Evolutionary conservation across 164 flowering plant species (phyloP).

Genomic region (Brasenia schreberi): DNA sequence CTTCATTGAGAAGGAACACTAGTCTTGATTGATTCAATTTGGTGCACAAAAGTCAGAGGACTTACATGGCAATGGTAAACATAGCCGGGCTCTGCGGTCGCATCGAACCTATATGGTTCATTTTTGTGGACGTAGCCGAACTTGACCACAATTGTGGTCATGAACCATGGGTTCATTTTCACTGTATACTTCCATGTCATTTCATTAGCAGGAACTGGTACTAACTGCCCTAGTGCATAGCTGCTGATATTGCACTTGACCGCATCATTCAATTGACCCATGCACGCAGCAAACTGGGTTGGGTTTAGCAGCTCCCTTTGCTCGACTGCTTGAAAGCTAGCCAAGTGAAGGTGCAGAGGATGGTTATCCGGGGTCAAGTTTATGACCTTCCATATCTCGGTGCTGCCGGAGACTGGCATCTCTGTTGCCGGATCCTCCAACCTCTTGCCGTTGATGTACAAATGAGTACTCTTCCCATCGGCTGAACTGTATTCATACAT

Average conservation of each 20-base stretch:
- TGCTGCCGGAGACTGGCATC: conserved; percentile 45
- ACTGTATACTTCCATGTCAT: conserved; percentile 2
- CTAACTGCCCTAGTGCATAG: neutral
- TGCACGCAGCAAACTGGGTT: neutral
- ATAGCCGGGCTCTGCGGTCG: neutral
- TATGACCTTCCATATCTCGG: conserved; percentile 77
- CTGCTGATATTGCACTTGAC: neutral
- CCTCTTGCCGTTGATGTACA: conserved; percentile 50
- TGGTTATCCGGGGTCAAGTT: conserved; percentile 88
- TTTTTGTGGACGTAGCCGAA: neutral
- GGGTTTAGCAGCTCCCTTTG: neutral
- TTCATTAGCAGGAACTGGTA: neutral
- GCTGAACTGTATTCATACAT: conserved; percentile 68
- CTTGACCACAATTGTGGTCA: neutral
- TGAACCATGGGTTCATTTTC: neutral
- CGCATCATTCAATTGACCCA: neutral
- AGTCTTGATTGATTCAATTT: neutral
- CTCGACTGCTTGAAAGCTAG: neutral
- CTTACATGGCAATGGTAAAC: neutral
- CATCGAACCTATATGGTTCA: neutral
- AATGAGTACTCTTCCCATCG: conserved; percentile 56
- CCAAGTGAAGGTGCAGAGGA: neutral
- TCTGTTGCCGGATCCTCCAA: conserved; percentile 67
- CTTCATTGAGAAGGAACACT: too few relatives aligned
- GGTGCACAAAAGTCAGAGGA: neutral